Percentiles rank a stretch among this genome's conserved stretches.
Conservation (phyloP, 768 basidiomycete species). For the Leccinellum rugosiceps region DNA sequence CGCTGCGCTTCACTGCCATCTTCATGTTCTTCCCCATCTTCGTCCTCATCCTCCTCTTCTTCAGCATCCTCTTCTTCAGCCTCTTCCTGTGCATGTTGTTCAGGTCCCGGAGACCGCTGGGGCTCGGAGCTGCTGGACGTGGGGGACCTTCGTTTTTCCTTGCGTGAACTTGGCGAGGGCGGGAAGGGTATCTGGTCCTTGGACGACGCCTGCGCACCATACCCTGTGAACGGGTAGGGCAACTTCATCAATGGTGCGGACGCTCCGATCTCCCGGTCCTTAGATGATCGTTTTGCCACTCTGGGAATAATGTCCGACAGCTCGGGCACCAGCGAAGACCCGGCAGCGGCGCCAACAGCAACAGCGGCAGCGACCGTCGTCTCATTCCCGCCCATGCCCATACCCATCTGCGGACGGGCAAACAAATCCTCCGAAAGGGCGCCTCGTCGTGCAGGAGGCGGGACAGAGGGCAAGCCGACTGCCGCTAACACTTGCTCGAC, state of each 20-base stretch:
- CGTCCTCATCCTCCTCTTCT: conserved; percentile 32
- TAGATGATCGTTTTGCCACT: conserved; percentile 44
- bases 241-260: conserved; percentile 46
- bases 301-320: conserved; percentile 43
- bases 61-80: conserved; percentile 14
- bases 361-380: not conserved
- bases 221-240: conserved; percentile 71
- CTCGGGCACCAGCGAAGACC: conserved; percentile 26
- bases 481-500: conserved; percentile 59
- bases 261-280: conserved; percentile 43
- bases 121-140: conserved; percentile 27
- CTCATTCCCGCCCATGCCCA: conserved; percentile 15
- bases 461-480: conserved; percentile 47
- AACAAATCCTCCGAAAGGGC: conserved; percentile 67
- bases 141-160: conserved; percentile 34
- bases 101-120: conserved; percentile 30
- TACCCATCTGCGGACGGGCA: conserved; percentile 39
- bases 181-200: conserved; percentile 74
- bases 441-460: conserved; percentile 53
- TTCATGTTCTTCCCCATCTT: conserved; percentile 32
- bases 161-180: conserved; percentile 50
- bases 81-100: conserved; percentile 25
- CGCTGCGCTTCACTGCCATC: conserved; percentile 53
- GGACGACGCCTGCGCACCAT: conserved; percentile 58
- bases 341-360: not conserved